Base-by-base conservation (phyloP, 371 early-diverging fungal genomes). In the Sporodiniella umbellata region DNA sequence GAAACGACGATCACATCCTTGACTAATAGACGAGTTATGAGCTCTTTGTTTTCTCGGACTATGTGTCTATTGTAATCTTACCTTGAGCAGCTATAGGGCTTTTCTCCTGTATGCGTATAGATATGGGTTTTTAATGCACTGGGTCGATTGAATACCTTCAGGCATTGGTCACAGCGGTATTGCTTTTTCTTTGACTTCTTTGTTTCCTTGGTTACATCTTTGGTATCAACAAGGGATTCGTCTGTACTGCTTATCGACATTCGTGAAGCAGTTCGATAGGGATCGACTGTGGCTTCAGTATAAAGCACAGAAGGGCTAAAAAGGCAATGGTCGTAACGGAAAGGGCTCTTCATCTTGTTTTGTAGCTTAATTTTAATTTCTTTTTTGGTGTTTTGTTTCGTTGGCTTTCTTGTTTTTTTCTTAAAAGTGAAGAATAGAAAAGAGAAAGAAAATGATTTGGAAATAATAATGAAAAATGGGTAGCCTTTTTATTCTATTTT, bases 71-170 rank as follows among this genome's bases (percentile, higher is more conserved):
- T n/a, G n/a, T n/a, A n/a, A n/a, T n/a, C n/a, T 45, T 48, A 58
- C 58, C 38, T 47, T 43, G 2, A 17, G 56, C 90, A 92, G 51
- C 73, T 62, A 62, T 82, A 83, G 1, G 90, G 92, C 47, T 84
- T 83, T 45, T 90, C 90, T 8, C 86, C 85, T 2, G 92, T 89
- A 56, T 92, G 92, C 1, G 86, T 83, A 55, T 82, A 79, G 17
- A 71, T 71, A 51, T 91, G 92, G 5, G 88, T 88, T n/a, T 72
- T 64, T 0, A 88, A 64, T 0, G 87, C 82, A 39, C 88, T 87
- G 1, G 93, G 93, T 12, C 91, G 81, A 28, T 79, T 80, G 56
- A 93, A 93, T 8, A 64, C 52, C 42, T 90, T 89, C 8, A 62
- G 54, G 53, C 93, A 93, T 11, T 63, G 51, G 2, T 53, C 42